A percentile compares a stretch with the other conserved stretches of the same genome.
Evolutionary conservation across 805 yeast genomes (phyloP).

Genomic region (Candida rishiriensis): DNA sequence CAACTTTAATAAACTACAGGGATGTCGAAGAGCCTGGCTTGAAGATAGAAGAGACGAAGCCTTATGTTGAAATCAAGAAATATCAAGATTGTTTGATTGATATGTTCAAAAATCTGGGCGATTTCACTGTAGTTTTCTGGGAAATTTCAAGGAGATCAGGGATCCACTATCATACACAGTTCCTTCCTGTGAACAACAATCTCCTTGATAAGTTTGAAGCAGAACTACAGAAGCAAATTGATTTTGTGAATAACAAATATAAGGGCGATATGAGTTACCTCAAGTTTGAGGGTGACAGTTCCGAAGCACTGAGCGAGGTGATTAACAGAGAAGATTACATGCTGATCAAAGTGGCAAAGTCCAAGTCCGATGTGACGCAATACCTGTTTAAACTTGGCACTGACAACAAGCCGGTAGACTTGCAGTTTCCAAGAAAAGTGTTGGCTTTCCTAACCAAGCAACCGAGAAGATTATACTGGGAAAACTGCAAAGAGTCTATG

Average conservation of each 20-base stretch:
- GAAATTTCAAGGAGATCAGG: constrained; percentile 63
- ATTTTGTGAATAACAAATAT: constrained; percentile 44
- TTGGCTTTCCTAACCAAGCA: constrained; percentile 58
- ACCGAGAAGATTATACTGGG: constrained; percentile 71
- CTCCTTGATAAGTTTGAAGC: constrained; percentile 37
- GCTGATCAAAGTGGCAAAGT: constrained; percentile 24
- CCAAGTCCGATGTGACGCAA: constrained; percentile 14
- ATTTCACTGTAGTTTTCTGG: constrained; percentile 54
- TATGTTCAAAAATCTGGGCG: constrained; percentile 39
- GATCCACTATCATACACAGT: constrained; percentile 74
- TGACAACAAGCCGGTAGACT: constrained; percentile 43
- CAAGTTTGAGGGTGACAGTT: constrained; percentile 23
- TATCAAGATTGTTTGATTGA: constrained; percentile 46
- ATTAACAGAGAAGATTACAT: constrained; percentile 36
- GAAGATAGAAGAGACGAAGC: constrained; percentile 29
- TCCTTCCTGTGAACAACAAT: constrained; percentile 55
- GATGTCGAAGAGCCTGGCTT: constrained; percentile 20
- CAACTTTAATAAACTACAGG: constrained; percentile 33
- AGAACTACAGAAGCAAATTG: constrained; percentile 40
- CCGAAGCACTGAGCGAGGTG: constrained; percentile 17
- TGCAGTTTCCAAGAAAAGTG: constrained; percentile 82
- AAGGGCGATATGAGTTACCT: constrained; percentile 38
- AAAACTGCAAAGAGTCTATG: constrained; percentile 61
- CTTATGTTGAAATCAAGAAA: constrained; percentile 40
- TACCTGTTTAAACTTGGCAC: constrained; percentile 27